Conservation (phyloP, 2,329 filamentous ascomycete species). For the Paracorniculantispora psalliotae region DNA sequence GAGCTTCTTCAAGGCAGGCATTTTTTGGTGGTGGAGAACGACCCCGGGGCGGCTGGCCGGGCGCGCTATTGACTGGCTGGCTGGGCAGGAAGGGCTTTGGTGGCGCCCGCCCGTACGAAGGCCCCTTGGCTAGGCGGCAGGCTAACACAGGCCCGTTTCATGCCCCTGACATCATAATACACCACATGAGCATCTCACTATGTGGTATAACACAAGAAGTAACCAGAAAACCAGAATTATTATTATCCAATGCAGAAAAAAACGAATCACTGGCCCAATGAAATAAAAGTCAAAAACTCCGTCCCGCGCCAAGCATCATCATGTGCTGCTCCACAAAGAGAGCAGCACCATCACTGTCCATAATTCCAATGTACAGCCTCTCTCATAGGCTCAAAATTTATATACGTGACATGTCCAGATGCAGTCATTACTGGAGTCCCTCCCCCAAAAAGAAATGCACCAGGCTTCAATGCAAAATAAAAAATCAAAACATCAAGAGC, state of each 20-base stretch:
- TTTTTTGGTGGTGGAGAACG: not conserved
- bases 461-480: constrained; percentile 4
- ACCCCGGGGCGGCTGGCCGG: not conserved
- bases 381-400: not conserved
- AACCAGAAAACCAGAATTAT: not conserved
- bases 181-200: no score
- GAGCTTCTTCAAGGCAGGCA: not conserved
- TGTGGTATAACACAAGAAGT: no score
- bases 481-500: constrained; percentile 1
- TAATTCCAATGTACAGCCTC: constrained; percentile 1
- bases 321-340: not conserved
- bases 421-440: constrained; percentile 4
- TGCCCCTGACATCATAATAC: not conserved
- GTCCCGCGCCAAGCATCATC: not conserved
- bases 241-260: constrained; percentile 5
- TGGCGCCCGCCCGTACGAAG: no score
- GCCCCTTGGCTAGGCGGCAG: no score
- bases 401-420: constrained; percentile 2
- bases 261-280: not conserved
- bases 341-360: not conserved
- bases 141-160: not conserved
- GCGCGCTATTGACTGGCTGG: not conserved
- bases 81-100: no score
- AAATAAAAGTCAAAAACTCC: constrained; percentile 6
- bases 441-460: not conserved